phyloP scores from a whole-genome alignment of 2,329 filamentous ascomycete species.

The Fusarium mundagurra region DNA sequence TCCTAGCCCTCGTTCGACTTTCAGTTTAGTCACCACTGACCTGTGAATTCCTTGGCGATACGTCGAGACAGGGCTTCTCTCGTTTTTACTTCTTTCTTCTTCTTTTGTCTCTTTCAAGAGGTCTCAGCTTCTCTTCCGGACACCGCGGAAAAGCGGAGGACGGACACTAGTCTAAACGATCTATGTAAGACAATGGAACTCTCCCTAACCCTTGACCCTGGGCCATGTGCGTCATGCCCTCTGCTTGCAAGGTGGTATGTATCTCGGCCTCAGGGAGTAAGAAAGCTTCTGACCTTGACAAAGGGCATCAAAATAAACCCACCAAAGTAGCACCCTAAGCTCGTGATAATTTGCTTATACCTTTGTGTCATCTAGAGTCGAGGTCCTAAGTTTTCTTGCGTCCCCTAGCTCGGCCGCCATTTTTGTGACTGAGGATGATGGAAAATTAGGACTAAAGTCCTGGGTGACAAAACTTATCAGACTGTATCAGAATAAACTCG shows the following conservation, averaged over 20 bases:
- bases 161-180: conserved; percentile 22
- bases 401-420: conserved; percentile 3
- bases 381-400: neutral
- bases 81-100: conserved; percentile 1
- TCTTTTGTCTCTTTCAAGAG: conserved; percentile 1
- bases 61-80: neutral
- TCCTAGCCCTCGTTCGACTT: neutral
- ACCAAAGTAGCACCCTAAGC: neutral
- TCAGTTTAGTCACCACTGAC: conserved; percentile 10
- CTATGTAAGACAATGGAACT: conserved; percentile 17
- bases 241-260: conserved; percentile 10
- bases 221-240: conserved; percentile 37
- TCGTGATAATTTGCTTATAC: neutral
- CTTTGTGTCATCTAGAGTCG: neutral
- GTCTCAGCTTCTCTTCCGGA: conserved; percentile 8
- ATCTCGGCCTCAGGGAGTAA: conserved; percentile 15
- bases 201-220: conserved; percentile 11
- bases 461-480: neutral
- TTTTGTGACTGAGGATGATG: conserved; percentile 1
- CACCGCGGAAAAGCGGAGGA: conserved; percentile 18
- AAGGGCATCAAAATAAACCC: neutral
- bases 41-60: conserved; percentile 17
- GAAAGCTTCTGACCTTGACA: neutral
- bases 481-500: neutral
- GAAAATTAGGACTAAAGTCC: neutral